Evolutionary conservation across 352 stramenopile species (phyloP).

Genomic region (Hyaloperonospora brassicae): DNA sequence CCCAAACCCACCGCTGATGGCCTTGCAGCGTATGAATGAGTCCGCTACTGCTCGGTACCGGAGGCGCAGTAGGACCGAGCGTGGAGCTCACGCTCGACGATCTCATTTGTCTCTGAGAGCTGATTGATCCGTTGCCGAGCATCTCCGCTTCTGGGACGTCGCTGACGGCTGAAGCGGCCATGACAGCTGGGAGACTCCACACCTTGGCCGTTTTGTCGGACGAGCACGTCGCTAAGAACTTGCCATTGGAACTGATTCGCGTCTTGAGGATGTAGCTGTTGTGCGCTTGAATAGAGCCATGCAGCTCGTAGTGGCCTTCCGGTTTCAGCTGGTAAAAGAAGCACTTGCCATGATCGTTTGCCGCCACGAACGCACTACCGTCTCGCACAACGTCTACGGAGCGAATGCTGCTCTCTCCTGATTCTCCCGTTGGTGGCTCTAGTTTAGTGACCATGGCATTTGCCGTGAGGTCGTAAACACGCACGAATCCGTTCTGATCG

Average conservation of each 20-base stretch:
- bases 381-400: conserved; percentile 91
- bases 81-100: conserved; percentile 31
- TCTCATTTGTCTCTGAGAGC: conserved; percentile 23
- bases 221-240: conserved; percentile 88
- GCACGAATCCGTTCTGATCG: conserved; percentile 91
- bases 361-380: conserved; percentile 85
- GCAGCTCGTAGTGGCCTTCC: conserved; percentile 56
- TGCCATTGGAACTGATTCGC: conserved; percentile 78
- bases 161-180: conserved; percentile 16
- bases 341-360: conserved; percentile 91
- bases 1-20: conserved; percentile 97
- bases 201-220: conserved; percentile 91
- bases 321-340: conserved; percentile 88
- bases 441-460: conserved; percentile 65
- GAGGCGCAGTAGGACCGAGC: conserved; percentile 13
- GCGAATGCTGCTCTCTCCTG: conserved; percentile 75
- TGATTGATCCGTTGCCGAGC: conserved; percentile 26
- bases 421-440: conserved; percentile 42
- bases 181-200: conserved; percentile 54
- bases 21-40: conserved; percentile 77
- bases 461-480: conserved; percentile 86
- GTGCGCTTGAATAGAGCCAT: conserved; percentile 73
- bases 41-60: conserved; percentile 29
- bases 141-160: conserved; percentile 19
- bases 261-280: conserved; percentile 90